These are phyloP conservation scores for Penicillium parvum DNA, from an alignment of 495 filamentous ascomycete genomes.

Conservation along the genomic window DNA sequence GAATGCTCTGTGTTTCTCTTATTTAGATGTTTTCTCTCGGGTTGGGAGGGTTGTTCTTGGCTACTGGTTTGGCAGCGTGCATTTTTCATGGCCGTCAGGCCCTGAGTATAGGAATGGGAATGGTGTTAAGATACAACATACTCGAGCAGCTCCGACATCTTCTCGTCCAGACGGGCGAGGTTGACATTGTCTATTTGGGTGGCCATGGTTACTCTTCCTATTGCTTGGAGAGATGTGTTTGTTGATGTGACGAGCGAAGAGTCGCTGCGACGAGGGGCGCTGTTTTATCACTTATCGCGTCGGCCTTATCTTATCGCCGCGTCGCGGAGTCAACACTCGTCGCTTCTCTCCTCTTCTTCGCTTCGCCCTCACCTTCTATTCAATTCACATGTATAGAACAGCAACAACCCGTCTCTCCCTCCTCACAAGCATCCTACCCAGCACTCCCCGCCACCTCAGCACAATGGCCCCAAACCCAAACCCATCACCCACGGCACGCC, in stretches of 20 bases:
- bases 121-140: no score
- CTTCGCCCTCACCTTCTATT: not conserved
- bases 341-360: not conserved
- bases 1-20: constrained; percentile 20
- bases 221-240: not conserved
- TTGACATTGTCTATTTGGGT: constrained; percentile 7
- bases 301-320: constrained; percentile 14
- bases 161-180: constrained; percentile 13
- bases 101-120: no score
- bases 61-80: not conserved
- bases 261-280: not conserved
- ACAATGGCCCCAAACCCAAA: constrained; percentile 23
- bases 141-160: constrained; percentile 28
- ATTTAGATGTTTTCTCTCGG: constrained; percentile 2
- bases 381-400: not conserved
- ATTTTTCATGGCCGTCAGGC: not conserved
- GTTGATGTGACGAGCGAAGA: constrained; percentile 13
- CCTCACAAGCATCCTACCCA: not conserved
- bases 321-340: not conserved
- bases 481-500: constrained; percentile 15
- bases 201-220: constrained; percentile 2
- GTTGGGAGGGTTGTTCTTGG: not conserved
- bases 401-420: constrained; percentile 1
- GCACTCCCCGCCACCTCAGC: not conserved
- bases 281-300: not conserved